phyloP scores from a whole-genome alignment of 129 eudicot genomes.

The Flaveria sonorensis region DNA sequence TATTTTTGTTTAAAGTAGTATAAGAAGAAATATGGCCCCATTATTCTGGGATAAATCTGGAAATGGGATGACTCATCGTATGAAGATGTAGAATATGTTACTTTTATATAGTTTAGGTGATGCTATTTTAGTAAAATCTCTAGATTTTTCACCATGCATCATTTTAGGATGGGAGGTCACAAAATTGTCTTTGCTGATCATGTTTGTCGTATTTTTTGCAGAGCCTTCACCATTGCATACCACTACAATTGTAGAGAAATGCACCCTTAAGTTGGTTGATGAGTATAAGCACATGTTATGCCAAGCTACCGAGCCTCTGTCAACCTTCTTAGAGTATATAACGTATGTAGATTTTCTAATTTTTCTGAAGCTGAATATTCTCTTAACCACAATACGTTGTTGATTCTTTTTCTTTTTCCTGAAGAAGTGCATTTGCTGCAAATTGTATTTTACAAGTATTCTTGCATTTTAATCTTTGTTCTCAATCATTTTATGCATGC shows the following conservation, averaged over 20 bases:
- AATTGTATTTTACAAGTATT: not conserved
- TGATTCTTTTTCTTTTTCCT: not conserved
- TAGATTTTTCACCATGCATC: not conserved
- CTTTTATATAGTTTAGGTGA: not conserved
- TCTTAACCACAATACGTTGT: conserved; percentile 3
- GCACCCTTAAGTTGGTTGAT: conserved; percentile 91
- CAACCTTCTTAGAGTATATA: conserved; percentile 79
- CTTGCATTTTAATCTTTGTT: not conserved
- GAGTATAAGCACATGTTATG: conserved; percentile 77
- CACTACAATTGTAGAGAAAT: conserved; percentile 91
- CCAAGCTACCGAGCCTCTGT: conserved; percentile 92
- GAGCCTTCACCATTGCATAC: conserved; percentile 95
- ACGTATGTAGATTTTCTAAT: conserved; percentile 45
- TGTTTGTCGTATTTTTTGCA: conserved; percentile 30
- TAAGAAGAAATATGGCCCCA: not conserved
- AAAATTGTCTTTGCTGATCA: not conserved
- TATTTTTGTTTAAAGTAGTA: conserved; percentile 8
- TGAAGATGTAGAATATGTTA: not conserved
- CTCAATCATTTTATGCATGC: not conserved
- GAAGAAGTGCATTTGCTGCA: not conserved
- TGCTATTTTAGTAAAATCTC: not conserved
- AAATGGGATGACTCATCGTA: not conserved
- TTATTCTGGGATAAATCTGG: not conserved
- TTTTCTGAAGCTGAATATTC: conserved; percentile 1
- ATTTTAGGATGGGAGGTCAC: conserved; percentile 3